These are phyloP conservation scores for Candida ovalis DNA, from an alignment of 805 yeast genomes.

Conservation along the genomic window DNA sequence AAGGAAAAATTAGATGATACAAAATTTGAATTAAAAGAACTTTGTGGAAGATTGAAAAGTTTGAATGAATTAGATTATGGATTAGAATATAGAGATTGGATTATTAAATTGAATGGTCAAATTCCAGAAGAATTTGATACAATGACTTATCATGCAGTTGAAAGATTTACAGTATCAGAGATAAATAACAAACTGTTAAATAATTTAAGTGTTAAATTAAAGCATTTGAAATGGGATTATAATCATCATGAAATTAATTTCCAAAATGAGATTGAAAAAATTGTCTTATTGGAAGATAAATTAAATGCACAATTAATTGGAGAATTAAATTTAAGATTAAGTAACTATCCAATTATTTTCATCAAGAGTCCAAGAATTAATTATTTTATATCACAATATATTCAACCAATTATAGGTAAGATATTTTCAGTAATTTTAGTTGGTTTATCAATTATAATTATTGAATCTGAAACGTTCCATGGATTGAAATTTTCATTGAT, in stretches of 20 bases:
- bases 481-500: slow-evolving; percentile 63
- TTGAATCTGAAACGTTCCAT: slow-evolving; percentile 75
- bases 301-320: slow-evolving; percentile 37
- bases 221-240: slow-evolving; percentile 46
- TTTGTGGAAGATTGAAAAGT: slow-evolving; percentile 53
- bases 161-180: slow-evolving; percentile 26
- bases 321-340: slow-evolving; percentile 30
- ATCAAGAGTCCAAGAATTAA: slow-evolving; percentile 39
- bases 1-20: slow-evolving; percentile 64
- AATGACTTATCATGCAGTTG: slow-evolving; percentile 23
- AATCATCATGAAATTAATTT: slow-evolving; percentile 57
- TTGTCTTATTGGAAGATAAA: slow-evolving; percentile 55
- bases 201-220: slow-evolving; percentile 48
- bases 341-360: slow-evolving; percentile 1
- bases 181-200: slow-evolving; percentile 44
- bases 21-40: slow-evolving; percentile 57
- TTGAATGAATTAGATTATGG: slow-evolving; percentile 42
- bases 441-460: slow-evolving; percentile 45
- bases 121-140: slow-evolving; percentile 36
- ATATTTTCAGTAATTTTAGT: slow-evolving; percentile 40
- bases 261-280: slow-evolving; percentile 43
- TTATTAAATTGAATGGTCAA: slow-evolving; percentile 47
- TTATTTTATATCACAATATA: slow-evolving; percentile 37
- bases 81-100: slow-evolving; percentile 58
- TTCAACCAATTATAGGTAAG: slow-evolving; percentile 46